Evolutionary conservation across 176 grass and related monocot genomes (phyloP).

Genomic region (Rhynchospora breviuscula): DNA sequence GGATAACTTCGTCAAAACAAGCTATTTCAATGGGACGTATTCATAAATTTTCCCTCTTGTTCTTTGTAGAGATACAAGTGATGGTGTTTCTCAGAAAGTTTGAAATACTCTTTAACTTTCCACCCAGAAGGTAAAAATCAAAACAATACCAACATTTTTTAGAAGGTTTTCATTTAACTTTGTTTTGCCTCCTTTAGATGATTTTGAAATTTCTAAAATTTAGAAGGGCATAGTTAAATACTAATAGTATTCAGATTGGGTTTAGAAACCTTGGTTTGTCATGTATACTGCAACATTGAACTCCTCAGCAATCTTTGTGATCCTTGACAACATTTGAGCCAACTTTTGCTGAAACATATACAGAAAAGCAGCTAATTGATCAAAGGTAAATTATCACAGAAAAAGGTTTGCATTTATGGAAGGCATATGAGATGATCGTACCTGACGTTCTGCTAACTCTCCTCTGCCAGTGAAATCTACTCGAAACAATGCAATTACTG

Average conservation of each 20-base stretch:
- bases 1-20: not conserved
- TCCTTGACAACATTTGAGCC: constrained; percentile 78
- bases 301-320: constrained; percentile 91
- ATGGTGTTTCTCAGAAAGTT: not conserved
- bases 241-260: not conserved
- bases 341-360: constrained; percentile 70
- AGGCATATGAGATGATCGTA: constrained; percentile 8
- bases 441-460: constrained; percentile 80
- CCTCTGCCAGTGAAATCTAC: constrained; percentile 81
- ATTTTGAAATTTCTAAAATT: not conserved
- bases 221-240: not conserved
- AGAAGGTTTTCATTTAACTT: not conserved
- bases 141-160: not conserved
- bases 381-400: not conserved
- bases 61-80: constrained; percentile 3
- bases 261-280: constrained; percentile 69
- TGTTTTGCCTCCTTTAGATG: not conserved
- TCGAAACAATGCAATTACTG: constrained; percentile 71
- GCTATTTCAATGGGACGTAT: not conserved
- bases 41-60: not conserved
- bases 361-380: not conserved
- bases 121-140: not conserved
- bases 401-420: not conserved
- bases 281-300: constrained; percentile 96
- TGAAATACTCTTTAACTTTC: not conserved